Evolutionary conservation across 1,284 basidiomycete species (phyloP).

Genomic region (Sanghuangporus weigelae): DNA sequence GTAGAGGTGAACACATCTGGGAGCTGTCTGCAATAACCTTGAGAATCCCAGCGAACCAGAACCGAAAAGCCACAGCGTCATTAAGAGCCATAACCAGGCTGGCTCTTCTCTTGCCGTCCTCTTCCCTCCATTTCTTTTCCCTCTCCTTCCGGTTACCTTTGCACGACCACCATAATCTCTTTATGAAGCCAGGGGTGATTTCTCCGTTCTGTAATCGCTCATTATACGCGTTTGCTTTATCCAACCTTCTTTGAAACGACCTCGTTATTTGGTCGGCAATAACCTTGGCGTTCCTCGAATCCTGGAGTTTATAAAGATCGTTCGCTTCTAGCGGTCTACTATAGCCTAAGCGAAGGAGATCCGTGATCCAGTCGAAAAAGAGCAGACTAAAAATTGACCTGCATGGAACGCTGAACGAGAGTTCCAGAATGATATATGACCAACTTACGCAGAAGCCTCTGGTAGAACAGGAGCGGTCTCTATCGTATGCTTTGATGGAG

Average conservation of each 20-base stretch:
- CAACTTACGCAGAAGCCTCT: constrained; percentile 32
- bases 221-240: constrained; percentile 68
- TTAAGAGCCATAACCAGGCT: constrained; percentile 75
- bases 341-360: constrained; percentile 66
- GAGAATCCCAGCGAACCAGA: constrained; percentile 76
- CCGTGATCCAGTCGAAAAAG: constrained; percentile 71
- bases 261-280: constrained; percentile 60
- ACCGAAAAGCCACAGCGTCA: constrained; percentile 77
- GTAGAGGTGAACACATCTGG: constrained; percentile 68
- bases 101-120: constrained; percentile 57
- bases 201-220: constrained; percentile 57
- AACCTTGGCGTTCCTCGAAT: constrained; percentile 48
- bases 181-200: constrained; percentile 48
- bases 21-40: constrained; percentile 73
- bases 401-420: background rate
- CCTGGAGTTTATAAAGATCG: constrained; percentile 82
- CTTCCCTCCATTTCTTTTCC: constrained; percentile 61
- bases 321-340: constrained; percentile 74
- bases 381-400: constrained; percentile 36
- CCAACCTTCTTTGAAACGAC: constrained; percentile 60
- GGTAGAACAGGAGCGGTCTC: constrained; percentile 41
- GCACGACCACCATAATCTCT: constrained; percentile 55
- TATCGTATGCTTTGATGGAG: constrained; percentile 35
- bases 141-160: constrained; percentile 46
- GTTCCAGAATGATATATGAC: background rate